Base-by-base conservation (phyloP, 2,329 filamentous ascomycete genomes). In the Colletotrichum tofieldiae region DNA sequence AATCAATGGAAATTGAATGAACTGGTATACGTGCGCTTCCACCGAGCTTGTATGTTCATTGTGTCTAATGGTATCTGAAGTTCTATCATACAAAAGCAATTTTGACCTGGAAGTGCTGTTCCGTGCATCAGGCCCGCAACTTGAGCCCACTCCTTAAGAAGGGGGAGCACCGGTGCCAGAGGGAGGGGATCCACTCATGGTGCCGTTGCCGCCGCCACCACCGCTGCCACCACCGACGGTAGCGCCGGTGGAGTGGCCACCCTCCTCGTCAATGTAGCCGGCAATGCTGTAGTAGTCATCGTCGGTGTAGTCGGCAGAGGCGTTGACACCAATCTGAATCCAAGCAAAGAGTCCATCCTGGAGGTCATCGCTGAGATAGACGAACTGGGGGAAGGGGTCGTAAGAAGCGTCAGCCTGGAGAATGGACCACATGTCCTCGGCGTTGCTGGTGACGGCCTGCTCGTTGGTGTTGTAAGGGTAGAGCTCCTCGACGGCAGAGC, bases 341-440 rank as follows among this genome's bases (percentile, higher is more conserved):
- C 88, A 90, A 2, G 83, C 87, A 62, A 90, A 83, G 43, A 90
- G 75, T 26, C 89, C 89, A 39, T 90, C 87, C 0, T 76, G 74
- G 14, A 89, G 75, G 35, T 80, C 80, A 41, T 90, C 86, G 1
- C 90, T 89, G 4, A 92, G 83, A 4, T 87, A 82, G 14, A 88
- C 85, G 74, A 91, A 91, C 77, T 90, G 84, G 74, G 90, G 82
- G 75, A 91, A 80, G 0, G 90, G 90, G 3, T 84, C 85, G 56
- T 71, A 65, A 45, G 85, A 85, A 5, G 85, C 84, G 75, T 86
- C 81, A 26, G 85, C 78, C 47, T 87, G 83, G 58, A 90, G 83
- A 29, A 80, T 77, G 32, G 67, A 71, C 66, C 66, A 66, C 61
- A 66, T 71, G 75, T 92, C 90, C 0, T 88, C 82, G 2, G 79